Evolutionary conservation across 805 yeast genomes (phyloP).

Genomic region (Kuraishia floccosa): DNA sequence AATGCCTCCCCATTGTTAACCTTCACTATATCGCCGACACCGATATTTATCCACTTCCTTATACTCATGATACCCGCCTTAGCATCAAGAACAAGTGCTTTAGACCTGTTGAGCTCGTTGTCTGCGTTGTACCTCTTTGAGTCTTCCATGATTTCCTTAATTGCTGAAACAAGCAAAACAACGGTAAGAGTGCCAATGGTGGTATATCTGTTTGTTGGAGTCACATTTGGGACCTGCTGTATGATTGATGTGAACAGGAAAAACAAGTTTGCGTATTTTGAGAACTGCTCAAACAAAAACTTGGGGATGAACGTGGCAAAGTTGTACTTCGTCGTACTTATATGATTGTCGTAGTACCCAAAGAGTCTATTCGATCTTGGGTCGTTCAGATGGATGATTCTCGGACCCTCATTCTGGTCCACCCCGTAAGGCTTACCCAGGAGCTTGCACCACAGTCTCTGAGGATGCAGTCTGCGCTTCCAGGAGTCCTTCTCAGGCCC

Average conservation of each 20-base stretch:
- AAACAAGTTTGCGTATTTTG: conserved; percentile 92
- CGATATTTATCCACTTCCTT: conserved; percentile 76
- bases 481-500: no score
- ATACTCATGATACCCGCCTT: conserved; percentile 47
- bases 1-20: conserved; percentile 82
- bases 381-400: conserved; percentile 62
- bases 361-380: conserved; percentile 37
- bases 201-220: conserved; percentile 93
- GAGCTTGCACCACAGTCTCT: conserved; percentile 3
- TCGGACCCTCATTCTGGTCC: conserved; percentile 28
- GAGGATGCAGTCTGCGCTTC: conserved; percentile 5
- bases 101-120: conserved; percentile 70
- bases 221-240: conserved; percentile 94
- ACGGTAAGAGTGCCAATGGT: conserved; percentile 85
- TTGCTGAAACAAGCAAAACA: conserved; percentile 82
- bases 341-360: conserved; percentile 69
- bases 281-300: conserved; percentile 90
- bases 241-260: conserved; percentile 85
- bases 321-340: conserved; percentile 93
- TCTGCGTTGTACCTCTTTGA: conserved; percentile 82
- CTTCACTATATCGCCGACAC: conserved; percentile 84
- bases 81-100: conserved; percentile 51
- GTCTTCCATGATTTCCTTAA: conserved; percentile 88
- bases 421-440: no score
- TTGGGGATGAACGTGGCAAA: conserved; percentile 89